Conservation (phyloP, 805 yeast genomes). For the Hanseniaspora meyeri region DNA sequence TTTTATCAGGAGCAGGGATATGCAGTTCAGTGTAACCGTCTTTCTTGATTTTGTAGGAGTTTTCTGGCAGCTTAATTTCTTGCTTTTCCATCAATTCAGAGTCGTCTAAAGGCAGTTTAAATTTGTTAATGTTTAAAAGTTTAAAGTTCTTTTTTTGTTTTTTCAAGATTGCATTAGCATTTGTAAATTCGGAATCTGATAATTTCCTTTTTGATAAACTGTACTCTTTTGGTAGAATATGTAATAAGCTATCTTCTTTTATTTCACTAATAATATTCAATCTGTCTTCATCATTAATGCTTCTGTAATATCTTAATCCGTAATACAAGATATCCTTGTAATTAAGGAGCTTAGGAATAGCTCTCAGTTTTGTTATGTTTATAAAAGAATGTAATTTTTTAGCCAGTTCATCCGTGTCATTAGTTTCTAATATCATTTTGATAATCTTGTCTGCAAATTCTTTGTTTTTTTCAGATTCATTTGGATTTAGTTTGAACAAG, state of each 20-base stretch:
- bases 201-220: not conserved
- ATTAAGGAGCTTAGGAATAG: slow-evolving; percentile 5
- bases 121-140: slow-evolving; percentile 32
- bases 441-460: slow-evolving; percentile 30
- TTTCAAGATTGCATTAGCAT: slow-evolving; percentile 24
- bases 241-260: not conserved
- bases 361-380: slow-evolving; percentile 7
- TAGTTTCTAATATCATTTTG: slow-evolving; percentile 30
- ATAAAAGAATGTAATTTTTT: not conserved
- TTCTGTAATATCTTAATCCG: slow-evolving; percentile 23
- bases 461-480: slow-evolving; percentile 15
- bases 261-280: slow-evolving; percentile 14
- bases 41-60: slow-evolving; percentile 65
- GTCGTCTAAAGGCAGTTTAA: slow-evolving; percentile 58
- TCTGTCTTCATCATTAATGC: slow-evolving; percentile 23
- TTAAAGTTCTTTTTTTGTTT: not conserved
- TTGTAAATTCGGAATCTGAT: not conserved
- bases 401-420: slow-evolving; percentile 2
- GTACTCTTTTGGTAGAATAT: not conserved
- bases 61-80: slow-evolving; percentile 65
- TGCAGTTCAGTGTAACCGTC: slow-evolving; percentile 76
- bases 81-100: slow-evolving; percentile 60
- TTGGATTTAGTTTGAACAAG: slow-evolving; percentile 18
- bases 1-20: slow-evolving; percentile 70
- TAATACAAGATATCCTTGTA: not conserved